Evolutionary conservation across 2,329 filamentous ascomycete species (phyloP).

Genomic region (Diaporthe sp.): DNA sequence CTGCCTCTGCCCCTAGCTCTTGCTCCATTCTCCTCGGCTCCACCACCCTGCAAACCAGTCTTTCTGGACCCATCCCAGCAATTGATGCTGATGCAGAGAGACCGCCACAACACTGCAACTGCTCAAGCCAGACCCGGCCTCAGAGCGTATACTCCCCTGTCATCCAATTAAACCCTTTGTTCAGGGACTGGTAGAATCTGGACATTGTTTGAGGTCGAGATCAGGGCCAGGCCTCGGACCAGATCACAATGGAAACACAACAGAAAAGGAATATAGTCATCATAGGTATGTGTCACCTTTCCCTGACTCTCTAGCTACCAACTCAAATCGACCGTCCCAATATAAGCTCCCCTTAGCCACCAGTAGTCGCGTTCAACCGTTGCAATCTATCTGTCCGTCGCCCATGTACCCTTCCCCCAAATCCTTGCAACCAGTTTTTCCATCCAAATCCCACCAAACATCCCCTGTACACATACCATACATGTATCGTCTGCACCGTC

Average conservation of each 20-base stretch:
- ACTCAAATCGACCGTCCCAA: neutral
- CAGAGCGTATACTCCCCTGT: neutral
- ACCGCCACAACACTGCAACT: neutral
- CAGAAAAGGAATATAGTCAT: constrained; percentile 59
- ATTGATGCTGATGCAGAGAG: neutral
- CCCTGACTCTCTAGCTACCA: neutral
- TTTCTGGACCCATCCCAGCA: neutral
- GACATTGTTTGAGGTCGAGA: neutral
- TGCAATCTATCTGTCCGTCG: neutral
- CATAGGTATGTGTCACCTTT: constrained; percentile 46
- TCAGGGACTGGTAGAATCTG: neutral
- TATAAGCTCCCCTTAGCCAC: neutral
- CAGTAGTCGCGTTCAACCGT: neutral
- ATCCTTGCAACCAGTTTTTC: constrained; percentile 3
- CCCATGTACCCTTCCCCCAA: neutral
- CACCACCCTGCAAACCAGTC: neutral
- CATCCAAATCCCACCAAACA: neutral
- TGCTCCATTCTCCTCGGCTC: neutral
- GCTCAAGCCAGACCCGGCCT: neutral
- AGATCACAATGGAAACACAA: constrained; percentile 39
- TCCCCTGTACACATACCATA: neutral
- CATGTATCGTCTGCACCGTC: neutral
- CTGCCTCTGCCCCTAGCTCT: neutral
- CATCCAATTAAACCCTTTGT: neutral
- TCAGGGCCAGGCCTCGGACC: neutral